These are phyloP conservation scores for Circinella umbellata DNA, from an alignment of 371 early-diverging fungal species.

Conservation along the genomic window DNA sequence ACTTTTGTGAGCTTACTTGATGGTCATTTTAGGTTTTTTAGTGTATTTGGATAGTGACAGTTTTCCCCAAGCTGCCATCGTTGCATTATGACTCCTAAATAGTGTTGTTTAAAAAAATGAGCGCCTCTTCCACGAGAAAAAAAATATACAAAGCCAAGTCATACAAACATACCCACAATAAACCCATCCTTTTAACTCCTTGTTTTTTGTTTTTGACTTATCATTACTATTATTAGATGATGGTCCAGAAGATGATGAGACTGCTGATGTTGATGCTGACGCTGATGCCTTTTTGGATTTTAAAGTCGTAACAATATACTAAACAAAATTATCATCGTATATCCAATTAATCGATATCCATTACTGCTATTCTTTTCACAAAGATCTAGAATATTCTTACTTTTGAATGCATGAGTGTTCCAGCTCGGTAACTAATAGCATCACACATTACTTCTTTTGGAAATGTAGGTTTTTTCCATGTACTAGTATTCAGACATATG, in stretches of 20 bases:
- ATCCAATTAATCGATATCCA: background rate
- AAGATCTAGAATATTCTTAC: conserved; percentile 21
- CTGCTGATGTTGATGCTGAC: background rate
- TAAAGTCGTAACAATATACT: conserved; percentile 50
- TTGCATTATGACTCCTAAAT: conserved; percentile 52
- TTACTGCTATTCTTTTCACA: background rate
- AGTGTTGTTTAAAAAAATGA: background rate
- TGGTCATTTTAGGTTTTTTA: conserved; percentile 39
- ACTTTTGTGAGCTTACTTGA: conserved; percentile 30
- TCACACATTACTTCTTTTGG: conserved; percentile 49
- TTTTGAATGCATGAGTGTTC: conserved; percentile 54
- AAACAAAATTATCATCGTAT: background rate
- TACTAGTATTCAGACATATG: conserved; percentile 36
- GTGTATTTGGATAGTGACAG: conserved; percentile 26
- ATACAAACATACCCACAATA: conserved; percentile 41
- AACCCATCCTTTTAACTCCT: conserved; percentile 40
- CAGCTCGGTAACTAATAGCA: conserved; percentile 45
- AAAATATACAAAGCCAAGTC: too few relatives aligned
- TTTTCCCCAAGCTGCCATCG: conserved; percentile 50
- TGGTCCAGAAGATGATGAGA: background rate
- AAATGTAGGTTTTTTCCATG: conserved; percentile 46
- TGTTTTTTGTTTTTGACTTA: background rate
- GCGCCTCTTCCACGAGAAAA: background rate
- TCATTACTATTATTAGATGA: background rate
- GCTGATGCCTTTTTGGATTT: conserved; percentile 8